These are phyloP conservation scores for Rosa rugosa DNA, from an alignment of 306 rosid species.

Conservation along the genomic window DNA sequence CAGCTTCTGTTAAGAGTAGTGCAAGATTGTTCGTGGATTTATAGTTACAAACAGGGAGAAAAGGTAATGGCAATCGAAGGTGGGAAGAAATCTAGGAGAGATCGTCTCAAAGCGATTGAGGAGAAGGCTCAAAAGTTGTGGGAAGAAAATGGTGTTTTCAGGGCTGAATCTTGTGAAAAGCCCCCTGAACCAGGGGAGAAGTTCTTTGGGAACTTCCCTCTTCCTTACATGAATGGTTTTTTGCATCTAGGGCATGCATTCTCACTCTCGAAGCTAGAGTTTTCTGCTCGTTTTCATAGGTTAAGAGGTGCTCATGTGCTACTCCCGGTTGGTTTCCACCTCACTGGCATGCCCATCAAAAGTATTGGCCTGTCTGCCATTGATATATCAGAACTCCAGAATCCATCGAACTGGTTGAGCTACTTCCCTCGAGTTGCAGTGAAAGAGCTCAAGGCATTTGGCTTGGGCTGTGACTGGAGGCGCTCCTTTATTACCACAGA, in stretches of 20 bases:
- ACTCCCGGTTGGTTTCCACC: neutral
- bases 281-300: neutral
- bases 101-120: slow-evolving; percentile 68
- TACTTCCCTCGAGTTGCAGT: slow-evolving; percentile 74
- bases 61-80: too few species aligned
- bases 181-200: slow-evolving; percentile 30
- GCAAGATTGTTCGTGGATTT: too few species aligned
- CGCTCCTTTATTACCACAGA: slow-evolving; percentile 75
- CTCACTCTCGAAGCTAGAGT: neutral
- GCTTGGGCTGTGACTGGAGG: slow-evolving; percentile 92
- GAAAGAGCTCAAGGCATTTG: slow-evolving; percentile 84
- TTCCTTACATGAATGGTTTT: neutral
- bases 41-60: too few species aligned
- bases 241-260: neutral
- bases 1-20: too few species aligned
- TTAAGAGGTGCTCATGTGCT: neutral
- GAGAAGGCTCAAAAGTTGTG: slow-evolving; percentile 60
- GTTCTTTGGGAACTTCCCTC: neutral
- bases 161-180: slow-evolving; percentile 59
- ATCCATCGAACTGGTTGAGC: slow-evolving; percentile 71
- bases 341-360: neutral
- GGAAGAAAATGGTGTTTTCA: slow-evolving; percentile 66
- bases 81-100: slow-evolving; percentile 39
- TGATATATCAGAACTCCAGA: slow-evolving; percentile 64
- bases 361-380: slow-evolving; percentile 40